These are phyloP conservation scores for Nicotiana rustica DNA, from an alignment of 305 asterid species.

Conservation along the genomic window DNA sequence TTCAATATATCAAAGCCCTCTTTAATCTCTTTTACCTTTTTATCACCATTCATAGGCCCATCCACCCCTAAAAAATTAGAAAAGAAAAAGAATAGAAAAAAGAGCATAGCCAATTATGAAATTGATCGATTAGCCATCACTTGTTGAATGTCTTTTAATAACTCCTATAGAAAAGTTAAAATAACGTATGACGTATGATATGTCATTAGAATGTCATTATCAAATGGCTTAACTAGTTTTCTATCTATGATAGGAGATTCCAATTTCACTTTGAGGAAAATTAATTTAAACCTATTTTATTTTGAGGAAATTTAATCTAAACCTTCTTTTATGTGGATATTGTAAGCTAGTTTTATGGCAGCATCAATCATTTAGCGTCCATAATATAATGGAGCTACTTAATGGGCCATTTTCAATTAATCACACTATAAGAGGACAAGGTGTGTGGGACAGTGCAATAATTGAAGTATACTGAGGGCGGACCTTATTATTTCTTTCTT, in stretches of 20 bases:
- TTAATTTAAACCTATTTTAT: no score
- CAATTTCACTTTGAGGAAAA: background rate
- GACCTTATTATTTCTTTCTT: no score
- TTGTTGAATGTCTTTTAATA: background rate
- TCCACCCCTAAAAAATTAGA: background rate
- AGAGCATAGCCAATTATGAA: background rate
- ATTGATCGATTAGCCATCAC: background rate
- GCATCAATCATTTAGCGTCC: background rate
- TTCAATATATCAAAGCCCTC: background rate
- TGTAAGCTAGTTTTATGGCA: background rate
- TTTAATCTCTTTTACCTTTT: background rate
- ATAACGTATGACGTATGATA: conserved; percentile 12
- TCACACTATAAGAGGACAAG: background rate
- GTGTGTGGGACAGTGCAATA: background rate
- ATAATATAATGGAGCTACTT: conserved; percentile 7
- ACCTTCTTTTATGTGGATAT: background rate
- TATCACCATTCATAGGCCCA: background rate
- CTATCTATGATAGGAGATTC: background rate
- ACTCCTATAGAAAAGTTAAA: background rate
- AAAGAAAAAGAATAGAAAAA: no score
- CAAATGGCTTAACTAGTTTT: background rate
- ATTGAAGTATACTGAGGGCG: no score
- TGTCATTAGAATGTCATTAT: background rate
- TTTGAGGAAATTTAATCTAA: background rate
- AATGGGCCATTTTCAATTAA: background rate